Evolutionary conservation across 257 asterid species (phyloP).

Genomic region (Gynochthodes officinalis): DNA sequence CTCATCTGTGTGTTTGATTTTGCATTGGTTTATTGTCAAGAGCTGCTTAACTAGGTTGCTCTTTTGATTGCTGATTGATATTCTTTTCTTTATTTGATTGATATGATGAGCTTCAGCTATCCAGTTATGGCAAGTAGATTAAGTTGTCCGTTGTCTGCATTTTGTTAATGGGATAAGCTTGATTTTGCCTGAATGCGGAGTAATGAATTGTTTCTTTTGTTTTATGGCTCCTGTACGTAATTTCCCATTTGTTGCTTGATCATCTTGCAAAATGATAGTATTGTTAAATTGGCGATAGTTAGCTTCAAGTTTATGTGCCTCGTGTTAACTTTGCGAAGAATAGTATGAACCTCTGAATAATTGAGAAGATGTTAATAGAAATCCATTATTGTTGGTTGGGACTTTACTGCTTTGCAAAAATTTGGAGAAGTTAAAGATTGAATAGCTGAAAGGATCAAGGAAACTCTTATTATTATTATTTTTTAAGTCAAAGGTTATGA

Average conservation of each 20-base stretch:
- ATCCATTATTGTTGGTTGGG: not conserved
- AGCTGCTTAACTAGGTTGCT: not conserved
- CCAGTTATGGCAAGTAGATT: not conserved
- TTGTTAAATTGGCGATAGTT: not conserved
- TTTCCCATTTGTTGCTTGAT: not conserved
- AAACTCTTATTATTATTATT: not conserved
- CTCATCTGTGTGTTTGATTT: not conserved
- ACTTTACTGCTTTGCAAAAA: not conserved
- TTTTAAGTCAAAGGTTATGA: not conserved
- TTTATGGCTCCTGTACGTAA: not conserved
- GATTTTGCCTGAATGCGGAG: not conserved
- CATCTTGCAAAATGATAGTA: not conserved
- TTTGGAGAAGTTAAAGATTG: not conserved
- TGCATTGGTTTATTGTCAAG: not conserved
- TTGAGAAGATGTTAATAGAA: not conserved
- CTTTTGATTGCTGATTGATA: not conserved
- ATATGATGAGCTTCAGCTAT: not conserved
- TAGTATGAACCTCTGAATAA: not conserved
- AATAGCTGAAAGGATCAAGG: not conserved
- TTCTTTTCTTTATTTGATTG: not conserved
- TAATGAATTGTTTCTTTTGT: not conserved
- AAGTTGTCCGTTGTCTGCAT: not conserved
- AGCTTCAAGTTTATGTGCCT: not conserved
- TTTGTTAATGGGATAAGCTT: not conserved
- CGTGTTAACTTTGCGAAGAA: no score